Evolutionary conservation across 257 asterid genomes (phyloP).

Genomic region (Ilex asprella): DNA sequence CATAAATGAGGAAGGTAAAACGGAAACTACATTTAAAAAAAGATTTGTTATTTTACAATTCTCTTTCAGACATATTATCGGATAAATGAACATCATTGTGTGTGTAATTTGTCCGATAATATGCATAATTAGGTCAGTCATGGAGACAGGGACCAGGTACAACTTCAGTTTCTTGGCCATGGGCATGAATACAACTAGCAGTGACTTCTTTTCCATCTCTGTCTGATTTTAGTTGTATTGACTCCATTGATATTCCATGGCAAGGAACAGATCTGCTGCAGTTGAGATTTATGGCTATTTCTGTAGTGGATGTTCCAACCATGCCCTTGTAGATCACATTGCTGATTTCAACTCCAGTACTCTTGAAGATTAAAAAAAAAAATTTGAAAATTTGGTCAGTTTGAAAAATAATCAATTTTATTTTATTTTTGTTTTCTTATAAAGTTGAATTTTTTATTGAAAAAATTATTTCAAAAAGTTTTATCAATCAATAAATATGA

Average conservation of each 20-base stretch:
- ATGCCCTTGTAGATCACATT: slow-evolving; percentile 27
- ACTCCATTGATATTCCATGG: slow-evolving; percentile 31
- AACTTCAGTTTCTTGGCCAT: slow-evolving; percentile 36
- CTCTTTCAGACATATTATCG: no score
- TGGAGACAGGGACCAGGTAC: slow-evolving; percentile 46
- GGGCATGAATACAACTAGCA: slow-evolving; percentile 42
- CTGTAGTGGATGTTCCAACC: slow-evolving; percentile 43
- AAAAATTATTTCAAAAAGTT: not conserved
- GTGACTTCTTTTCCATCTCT: slow-evolving; percentile 20
- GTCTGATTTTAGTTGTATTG: slow-evolving; percentile 24
- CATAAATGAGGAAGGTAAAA: no score
- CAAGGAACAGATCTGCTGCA: slow-evolving; percentile 54
- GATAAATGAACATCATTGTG: no score
- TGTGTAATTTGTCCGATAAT: no score
- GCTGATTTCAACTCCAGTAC: slow-evolving; percentile 55
- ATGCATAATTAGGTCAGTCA: not conserved
- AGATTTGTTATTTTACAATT: no score
- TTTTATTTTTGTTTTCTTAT: not conserved
- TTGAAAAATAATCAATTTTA: not conserved
- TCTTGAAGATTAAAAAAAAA: slow-evolving; percentile 15
- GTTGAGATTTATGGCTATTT: slow-evolving; percentile 46
- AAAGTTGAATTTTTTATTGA: not conserved
- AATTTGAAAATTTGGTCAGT: not conserved
- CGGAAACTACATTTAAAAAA: no score
- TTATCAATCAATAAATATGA: no score